Evolutionary conservation across 148 eudicot genomes (phyloP).

Genomic region (Tetragonia tetragonoides): DNA sequence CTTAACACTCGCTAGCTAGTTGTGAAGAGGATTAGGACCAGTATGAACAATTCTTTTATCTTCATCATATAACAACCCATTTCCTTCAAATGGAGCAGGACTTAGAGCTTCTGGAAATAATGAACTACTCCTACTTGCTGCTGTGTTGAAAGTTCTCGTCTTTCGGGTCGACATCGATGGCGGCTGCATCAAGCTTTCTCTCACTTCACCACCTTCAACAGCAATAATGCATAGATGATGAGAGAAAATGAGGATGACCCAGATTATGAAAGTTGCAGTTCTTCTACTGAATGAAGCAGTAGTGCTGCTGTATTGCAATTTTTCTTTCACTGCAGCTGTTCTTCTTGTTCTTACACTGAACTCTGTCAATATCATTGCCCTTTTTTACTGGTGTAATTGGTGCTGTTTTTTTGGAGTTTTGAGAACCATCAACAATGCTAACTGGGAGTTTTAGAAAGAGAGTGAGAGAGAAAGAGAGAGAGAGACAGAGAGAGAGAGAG

Average conservation of each 20-base stretch:
- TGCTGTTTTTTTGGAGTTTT: background rate
- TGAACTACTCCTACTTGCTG: too few species aligned
- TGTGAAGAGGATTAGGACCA: slow-evolving; percentile 26
- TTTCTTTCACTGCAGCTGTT: background rate
- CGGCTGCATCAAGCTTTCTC: background rate
- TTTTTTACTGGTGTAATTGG: background rate
- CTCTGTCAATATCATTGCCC: background rate
- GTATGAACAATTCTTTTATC: slow-evolving; percentile 25
- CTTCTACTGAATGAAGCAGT: background rate
- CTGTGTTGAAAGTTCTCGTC: background rate
- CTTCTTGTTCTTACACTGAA: background rate
- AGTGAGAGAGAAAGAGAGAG: too few species aligned
- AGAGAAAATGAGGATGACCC: slow-evolving; percentile 5
- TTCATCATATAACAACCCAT: slow-evolving; percentile 8
- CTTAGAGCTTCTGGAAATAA: background rate
- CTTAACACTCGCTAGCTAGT: background rate
- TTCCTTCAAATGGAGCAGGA: background rate
- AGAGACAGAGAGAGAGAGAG: too few species aligned
- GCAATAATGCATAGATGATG: background rate
- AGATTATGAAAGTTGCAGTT: background rate
- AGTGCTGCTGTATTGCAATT: too few species aligned
- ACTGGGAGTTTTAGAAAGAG: background rate
- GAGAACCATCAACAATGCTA: background rate
- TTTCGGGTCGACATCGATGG: background rate
- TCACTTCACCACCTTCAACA: background rate